A percentile compares a stretch with the other conserved stretches of the same genome.
Evolutionary conservation across 768 basidiomycete genomes (phyloP).

Genomic region (Lactifluus subvellereus): DNA sequence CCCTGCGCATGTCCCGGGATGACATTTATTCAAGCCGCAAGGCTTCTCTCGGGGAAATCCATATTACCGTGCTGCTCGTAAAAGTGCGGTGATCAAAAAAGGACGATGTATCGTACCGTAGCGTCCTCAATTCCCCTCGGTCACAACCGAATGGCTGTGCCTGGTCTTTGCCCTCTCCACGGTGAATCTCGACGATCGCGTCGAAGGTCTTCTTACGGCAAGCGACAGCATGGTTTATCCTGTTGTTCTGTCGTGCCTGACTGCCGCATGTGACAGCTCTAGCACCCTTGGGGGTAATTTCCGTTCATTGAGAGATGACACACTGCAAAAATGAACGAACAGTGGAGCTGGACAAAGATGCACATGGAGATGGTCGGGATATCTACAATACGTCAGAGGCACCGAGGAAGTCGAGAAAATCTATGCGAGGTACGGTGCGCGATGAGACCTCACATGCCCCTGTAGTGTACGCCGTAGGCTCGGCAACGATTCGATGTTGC

Average conservation of each 20-base stretch:
- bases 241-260: no score
- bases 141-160: no score
- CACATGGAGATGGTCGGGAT: not conserved
- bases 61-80: not conserved
- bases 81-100: not conserved
- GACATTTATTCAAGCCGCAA: not conserved
- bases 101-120: no score
- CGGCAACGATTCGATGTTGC: not conserved
- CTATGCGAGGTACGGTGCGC: not conserved
- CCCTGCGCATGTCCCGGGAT: not conserved
- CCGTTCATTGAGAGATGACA: not conserved
- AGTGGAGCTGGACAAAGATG: not conserved
- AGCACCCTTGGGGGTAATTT: not conserved
- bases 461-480: not conserved
- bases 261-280: no score
- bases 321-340: not conserved
- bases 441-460: not conserved
- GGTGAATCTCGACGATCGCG: no score
- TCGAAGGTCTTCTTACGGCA: no score
- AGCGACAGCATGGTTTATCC: no score
- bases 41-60: not conserved
- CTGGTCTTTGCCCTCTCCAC: no score
- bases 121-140: no score
- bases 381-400: conserved; percentile 1
- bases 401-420: not conserved